Evolutionary conservation across 768 basidiomycete genomes (phyloP), one percentile per base, ranked within the genome.

Genomic region (Tylopilus vinaceipallidus): DNA sequence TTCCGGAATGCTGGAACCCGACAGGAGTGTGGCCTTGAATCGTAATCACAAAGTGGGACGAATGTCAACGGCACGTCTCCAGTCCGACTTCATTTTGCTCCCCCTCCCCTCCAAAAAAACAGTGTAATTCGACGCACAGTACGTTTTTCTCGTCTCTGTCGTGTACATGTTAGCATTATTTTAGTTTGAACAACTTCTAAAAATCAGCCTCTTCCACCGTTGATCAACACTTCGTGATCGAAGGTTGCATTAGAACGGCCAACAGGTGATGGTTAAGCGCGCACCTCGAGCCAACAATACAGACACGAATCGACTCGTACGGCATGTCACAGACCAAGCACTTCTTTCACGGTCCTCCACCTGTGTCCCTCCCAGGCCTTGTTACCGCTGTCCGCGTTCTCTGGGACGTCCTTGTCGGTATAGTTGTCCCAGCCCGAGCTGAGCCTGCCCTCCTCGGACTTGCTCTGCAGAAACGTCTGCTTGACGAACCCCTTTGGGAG

Each of bases 401-500:
- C 70, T 16, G 54, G 58, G 10, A 68, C 48, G 29, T 71, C 71
- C 35, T 54, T 59, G 50, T 64, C 60, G 26, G 33, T 30, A 24
- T 39, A 58, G 51, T 66, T 59, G 36, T 71, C 61, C 71, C 70
- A 71, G 10, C 70, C 70, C 6, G 67, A 59, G 45, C 70, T 71
- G 13, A 58, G 40, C 22, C 53, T 58, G n/a, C 71, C 70, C 32
- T 67, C 52, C 7, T 63, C 60, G 24, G 63, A 60, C 7, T 60
- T 60, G 26, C 27, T 37, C 48, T 72, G 70, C 30, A 71, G 20
- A 44, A 59, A 66, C 13, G 64, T 65, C 47, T 69, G 61, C 35
- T 65, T 69, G 44, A 43, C 47, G 44, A 58, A 67, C 16, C 59
- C 66, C 34, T 67, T 61, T 0, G 67, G 67, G 20, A 69, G 62